These are phyloP conservation scores for Hordeum vulgare DNA, from an alignment of 176 grass and related monocot genomes.

Conservation along the genomic window MorexV3_pseudomolecules_assembly NC_058522.1:2418889-2419388, in stretches of 20 bases:
- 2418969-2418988: not conserved
- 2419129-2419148: slow-evolving; percentile 68
- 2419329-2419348: not conserved
- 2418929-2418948: not conserved
- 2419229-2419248: not conserved
- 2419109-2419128: slow-evolving; percentile 4
- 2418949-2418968: not conserved
- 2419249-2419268: not conserved
- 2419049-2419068: not conserved
- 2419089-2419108: not conserved
- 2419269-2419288: not conserved
- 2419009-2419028: not conserved
- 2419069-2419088: not conserved
- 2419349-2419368: not conserved
- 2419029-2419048: not conserved
- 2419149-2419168: slow-evolving; percentile 74
- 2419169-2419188: slow-evolving; percentile 69
- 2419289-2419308: not conserved
- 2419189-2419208: slow-evolving; percentile 69
- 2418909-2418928: not conserved
- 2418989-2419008: not conserved
- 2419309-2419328: not conserved
- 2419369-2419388: not conserved
- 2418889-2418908: not conserved
- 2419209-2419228: slow-evolving; percentile 62